phyloP scores from a whole-genome alignment of 2,329 filamentous ascomycete species.

The Whalleya microplaca region DNA sequence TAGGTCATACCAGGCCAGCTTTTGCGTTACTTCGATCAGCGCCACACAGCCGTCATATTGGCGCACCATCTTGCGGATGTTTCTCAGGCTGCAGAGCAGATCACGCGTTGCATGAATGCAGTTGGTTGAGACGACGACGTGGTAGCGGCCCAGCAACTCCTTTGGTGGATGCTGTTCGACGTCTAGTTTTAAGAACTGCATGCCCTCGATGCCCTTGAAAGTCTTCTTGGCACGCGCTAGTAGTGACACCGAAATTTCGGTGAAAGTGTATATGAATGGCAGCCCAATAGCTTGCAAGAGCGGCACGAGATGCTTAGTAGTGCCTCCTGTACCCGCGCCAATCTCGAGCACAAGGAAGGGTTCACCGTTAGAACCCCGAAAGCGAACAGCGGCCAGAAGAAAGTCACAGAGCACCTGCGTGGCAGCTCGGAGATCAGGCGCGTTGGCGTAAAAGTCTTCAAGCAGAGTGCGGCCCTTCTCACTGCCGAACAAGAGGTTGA shows the following conservation, averaged over 20 bases:
- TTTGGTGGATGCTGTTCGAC: conserved; percentile 32
- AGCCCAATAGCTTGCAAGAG: conserved; percentile 29
- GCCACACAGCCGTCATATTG: conserved; percentile 36
- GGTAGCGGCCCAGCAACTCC: conserved; percentile 23
- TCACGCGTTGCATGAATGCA: conserved; percentile 42
- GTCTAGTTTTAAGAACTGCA: conserved; percentile 36
- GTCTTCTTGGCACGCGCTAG: conserved; percentile 33
- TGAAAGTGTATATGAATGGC: conserved; percentile 46
- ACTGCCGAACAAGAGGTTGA: no score
- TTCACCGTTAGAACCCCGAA: conserved; percentile 5
- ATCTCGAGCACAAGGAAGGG: conserved; percentile 48
- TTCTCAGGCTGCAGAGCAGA: conserved; percentile 23
- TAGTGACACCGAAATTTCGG: conserved; percentile 44
- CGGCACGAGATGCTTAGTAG: conserved; percentile 39
- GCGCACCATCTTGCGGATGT: conserved; percentile 35
- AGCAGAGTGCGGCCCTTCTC: no score
- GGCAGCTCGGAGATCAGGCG: conserved; percentile 30
- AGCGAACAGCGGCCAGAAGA: conserved; percentile 10
- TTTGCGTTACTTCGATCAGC: conserved; percentile 37
- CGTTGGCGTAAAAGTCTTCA: conserved; percentile 42
- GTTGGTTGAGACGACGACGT: conserved; percentile 42
- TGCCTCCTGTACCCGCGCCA: conserved; percentile 49
- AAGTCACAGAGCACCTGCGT: conserved; percentile 28
- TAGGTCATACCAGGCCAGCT: conserved; percentile 36
- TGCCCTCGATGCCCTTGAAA: conserved; percentile 24